Percentiles rank a stretch among this genome's conserved stretches.
phyloP scores from a whole-genome alignment of 108 stramenopile species.

The Pseudonitzschia multistriata region DNA sequence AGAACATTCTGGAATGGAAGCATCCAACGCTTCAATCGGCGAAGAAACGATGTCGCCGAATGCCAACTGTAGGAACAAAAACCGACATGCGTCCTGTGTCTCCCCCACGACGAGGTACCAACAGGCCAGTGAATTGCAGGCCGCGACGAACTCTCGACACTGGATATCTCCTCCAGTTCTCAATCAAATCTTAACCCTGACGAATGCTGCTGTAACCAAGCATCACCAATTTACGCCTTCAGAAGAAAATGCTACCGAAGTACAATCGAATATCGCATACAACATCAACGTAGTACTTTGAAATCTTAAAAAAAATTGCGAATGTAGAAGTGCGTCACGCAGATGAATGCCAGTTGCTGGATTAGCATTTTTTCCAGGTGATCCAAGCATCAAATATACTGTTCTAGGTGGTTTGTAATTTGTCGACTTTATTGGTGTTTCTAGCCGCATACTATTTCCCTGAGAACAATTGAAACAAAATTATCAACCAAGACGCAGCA shows the following conservation, averaged over 20 bases:
- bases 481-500: no score
- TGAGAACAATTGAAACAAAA: no score
- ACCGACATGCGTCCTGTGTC: neutral
- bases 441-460: no score
- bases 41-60: neutral
- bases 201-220: conserved; percentile 8
- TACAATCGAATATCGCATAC: neutral
- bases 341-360: no score
- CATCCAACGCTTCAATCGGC: neutral
- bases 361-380: no score
- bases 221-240: neutral
- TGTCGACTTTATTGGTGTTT: no score
- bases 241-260: neutral
- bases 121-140: conserved; percentile 1
- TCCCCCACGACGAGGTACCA: conserved; percentile 5
- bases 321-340: no score
- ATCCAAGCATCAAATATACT: no score
- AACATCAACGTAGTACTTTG: neutral
- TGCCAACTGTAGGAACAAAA: neutral
- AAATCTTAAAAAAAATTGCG: neutral
- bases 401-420: no score
- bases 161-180: conserved; percentile 6
- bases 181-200: neutral
- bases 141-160: neutral
- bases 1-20: neutral